These are phyloP conservation scores for Yarrowia galli DNA, from an alignment of 1,139 yeast genomes.

Conservation along the genomic window DNA sequence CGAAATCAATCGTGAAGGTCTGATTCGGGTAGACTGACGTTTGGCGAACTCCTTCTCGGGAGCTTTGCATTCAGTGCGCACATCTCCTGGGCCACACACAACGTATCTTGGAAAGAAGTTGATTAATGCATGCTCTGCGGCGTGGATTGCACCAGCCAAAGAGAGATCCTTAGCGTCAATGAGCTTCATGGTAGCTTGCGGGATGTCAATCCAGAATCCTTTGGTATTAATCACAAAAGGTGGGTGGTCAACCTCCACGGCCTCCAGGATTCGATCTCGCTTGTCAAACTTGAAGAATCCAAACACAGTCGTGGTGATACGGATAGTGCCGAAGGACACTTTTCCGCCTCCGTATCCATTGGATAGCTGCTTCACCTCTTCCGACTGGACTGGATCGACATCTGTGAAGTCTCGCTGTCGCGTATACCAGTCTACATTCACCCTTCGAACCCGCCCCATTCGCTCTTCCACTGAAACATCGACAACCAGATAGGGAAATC, in stretches of 20 bases:
- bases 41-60: slow-evolving; percentile 93
- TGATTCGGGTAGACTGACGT: slow-evolving; percentile 66
- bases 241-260: slow-evolving; percentile 90
- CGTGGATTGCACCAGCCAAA: slow-evolving; percentile 93
- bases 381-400: slow-evolving; percentile 76
- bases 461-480: slow-evolving; percentile 79
- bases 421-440: slow-evolving; percentile 93
- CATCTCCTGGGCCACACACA: slow-evolving; percentile 72
- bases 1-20: slow-evolving; percentile 88
- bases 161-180: slow-evolving; percentile 65
- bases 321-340: slow-evolving; percentile 71
- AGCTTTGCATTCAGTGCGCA: slow-evolving; percentile 93
- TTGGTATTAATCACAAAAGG: slow-evolving; percentile 73
- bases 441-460: slow-evolving; percentile 84
- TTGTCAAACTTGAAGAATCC: slow-evolving; percentile 90
- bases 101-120: slow-evolving; percentile 72
- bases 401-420: slow-evolving; percentile 90
- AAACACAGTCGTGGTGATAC: slow-evolving; percentile 78
- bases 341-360: slow-evolving; percentile 20
- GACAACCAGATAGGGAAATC: slow-evolving; percentile 82
- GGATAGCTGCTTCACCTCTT: slow-evolving; percentile 25
- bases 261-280: slow-evolving; percentile 79
- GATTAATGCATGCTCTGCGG: slow-evolving; percentile 90
- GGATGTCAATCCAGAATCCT: slow-evolving; percentile 93
- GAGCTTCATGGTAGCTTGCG: slow-evolving; percentile 64